Evolutionary conservation across 805 yeast species (phyloP).

Genomic region (Yarrowia sp.): DNA sequence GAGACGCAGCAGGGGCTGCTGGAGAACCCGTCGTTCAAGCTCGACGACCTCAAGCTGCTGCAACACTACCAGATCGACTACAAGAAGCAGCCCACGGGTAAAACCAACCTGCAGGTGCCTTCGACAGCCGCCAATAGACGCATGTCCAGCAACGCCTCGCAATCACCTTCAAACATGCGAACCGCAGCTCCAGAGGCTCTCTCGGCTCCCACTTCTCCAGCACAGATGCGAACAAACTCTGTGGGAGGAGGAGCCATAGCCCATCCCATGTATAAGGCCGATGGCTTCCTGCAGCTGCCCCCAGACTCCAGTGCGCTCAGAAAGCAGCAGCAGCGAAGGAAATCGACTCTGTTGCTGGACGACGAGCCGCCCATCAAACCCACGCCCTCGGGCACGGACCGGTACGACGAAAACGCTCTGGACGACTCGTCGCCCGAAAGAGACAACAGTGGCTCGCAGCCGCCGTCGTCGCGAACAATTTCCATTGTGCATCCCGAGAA

Average conservation of each 20-base stretch:
- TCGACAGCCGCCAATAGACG: slow-evolving; percentile 17
- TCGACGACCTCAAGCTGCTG: slow-evolving; percentile 28
- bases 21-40: slow-evolving; percentile 39
- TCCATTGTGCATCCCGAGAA: slow-evolving; percentile 38
- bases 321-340: slow-evolving; percentile 29
- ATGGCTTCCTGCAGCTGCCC: slow-evolving; percentile 32
- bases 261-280: slow-evolving; percentile 32
- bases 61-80: slow-evolving; percentile 35
- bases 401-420: slow-evolving; percentile 23
- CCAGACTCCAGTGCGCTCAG: slow-evolving; percentile 29
- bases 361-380: slow-evolving; percentile 14
- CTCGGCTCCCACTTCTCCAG: slow-evolving; percentile 1
- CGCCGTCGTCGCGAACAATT: slow-evolving; percentile 28
- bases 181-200: neutral
- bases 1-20: slow-evolving; percentile 25
- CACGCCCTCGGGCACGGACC: neutral
- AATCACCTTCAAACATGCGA: slow-evolving; percentile 16
- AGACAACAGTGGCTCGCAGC: slow-evolving; percentile 30
- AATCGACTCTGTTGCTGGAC: slow-evolving; percentile 24
- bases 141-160: slow-evolving; percentile 17
- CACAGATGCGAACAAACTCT: slow-evolving; percentile 27
- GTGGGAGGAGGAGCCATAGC: slow-evolving; percentile 8
- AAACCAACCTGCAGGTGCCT: slow-evolving; percentile 1
- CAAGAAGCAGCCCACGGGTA: slow-evolving; percentile 30
- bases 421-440: slow-evolving; percentile 36